Conservation (phyloP, 164 flowering plant genomes). For the Macadamia integrifolia region DNA sequence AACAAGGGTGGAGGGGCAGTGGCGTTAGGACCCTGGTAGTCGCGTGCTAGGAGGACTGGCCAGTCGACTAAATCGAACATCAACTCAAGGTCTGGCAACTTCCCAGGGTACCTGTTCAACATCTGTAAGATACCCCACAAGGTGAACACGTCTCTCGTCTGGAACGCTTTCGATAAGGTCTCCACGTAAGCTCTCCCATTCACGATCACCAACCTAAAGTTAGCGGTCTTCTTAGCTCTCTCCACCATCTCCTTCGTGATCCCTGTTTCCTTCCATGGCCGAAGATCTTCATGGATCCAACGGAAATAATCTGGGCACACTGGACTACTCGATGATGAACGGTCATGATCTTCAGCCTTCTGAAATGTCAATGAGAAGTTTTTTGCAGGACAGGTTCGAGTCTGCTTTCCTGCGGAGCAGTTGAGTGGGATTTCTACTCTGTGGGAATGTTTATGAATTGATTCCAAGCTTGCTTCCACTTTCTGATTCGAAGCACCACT, state of each 20-base stretch:
- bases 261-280: constrained; percentile 38
- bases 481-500: neutral
- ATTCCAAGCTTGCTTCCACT: neutral
- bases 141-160: constrained; percentile 39
- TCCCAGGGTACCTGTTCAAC: constrained; percentile 37
- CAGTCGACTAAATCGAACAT: constrained; percentile 38
- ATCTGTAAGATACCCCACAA: constrained; percentile 62
- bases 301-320: constrained; percentile 46
- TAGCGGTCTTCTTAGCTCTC: constrained; percentile 17
- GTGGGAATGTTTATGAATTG: constrained; percentile 1
- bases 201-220: constrained; percentile 31
- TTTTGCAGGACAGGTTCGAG: constrained; percentile 32
- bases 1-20: constrained; percentile 36
- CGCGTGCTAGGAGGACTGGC: constrained; percentile 20
- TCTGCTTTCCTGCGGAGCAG: constrained; percentile 33
- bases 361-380: neutral
- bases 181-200: constrained; percentile 35
- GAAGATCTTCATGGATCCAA: constrained; percentile 53
- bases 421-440: constrained; percentile 34
- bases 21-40: constrained; percentile 14
- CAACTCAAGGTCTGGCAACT: constrained; percentile 42
- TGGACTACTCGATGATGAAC: neutral
- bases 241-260: constrained; percentile 41
- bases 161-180: constrained; percentile 22
- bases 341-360: neutral